These are phyloP conservation scores for Leccinum sublutescens DNA, from an alignment of 768 basidiomycete genomes.

Conservation along the genomic window DNA sequence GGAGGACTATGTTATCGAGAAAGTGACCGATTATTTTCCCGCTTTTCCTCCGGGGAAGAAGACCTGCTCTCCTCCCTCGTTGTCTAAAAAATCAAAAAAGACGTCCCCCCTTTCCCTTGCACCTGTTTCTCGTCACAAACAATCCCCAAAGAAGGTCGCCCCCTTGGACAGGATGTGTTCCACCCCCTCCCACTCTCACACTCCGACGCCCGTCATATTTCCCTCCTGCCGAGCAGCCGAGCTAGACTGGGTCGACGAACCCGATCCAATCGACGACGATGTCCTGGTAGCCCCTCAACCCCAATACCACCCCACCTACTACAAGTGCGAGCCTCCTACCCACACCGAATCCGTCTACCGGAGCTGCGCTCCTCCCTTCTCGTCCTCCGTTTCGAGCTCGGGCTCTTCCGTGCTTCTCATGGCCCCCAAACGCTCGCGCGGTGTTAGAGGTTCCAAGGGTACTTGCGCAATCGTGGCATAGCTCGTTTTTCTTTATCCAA, in stretches of 20 bases:
- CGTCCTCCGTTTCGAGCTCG: slow-evolving; percentile 25
- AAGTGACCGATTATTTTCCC: slow-evolving; percentile 32
- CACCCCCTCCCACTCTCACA: slow-evolving; percentile 27
- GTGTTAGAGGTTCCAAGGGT: slow-evolving; percentile 15
- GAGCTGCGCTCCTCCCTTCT: slow-evolving; percentile 19
- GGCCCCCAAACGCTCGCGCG: slow-evolving; percentile 23
- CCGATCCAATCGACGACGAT: slow-evolving; percentile 22
- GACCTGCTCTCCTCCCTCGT: neutral
- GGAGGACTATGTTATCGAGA: slow-evolving; percentile 27
- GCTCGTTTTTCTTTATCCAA: slow-evolving; percentile 5
- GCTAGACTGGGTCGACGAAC: slow-evolving; percentile 28
- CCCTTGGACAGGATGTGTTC: slow-evolving; percentile 14
- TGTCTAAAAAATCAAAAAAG: slow-evolving; percentile 23
- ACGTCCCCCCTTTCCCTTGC: slow-evolving; percentile 13
- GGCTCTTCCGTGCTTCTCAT: slow-evolving; percentile 32
- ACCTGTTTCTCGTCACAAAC: slow-evolving; percentile 14
- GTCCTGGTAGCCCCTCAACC: slow-evolving; percentile 20
- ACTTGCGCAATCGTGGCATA: slow-evolving; percentile 14
- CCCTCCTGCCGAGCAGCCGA: slow-evolving; percentile 32
- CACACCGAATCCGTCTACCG: slow-evolving; percentile 10
- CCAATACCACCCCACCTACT: slow-evolving; percentile 14
- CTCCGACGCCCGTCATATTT: slow-evolving; percentile 32
- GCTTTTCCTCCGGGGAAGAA: slow-evolving; percentile 21
- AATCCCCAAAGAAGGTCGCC: slow-evolving; percentile 6
- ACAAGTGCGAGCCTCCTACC: slow-evolving; percentile 15